phyloP scores from a whole-genome alignment of 2,329 filamentous ascomycete genomes.

The Pestalotiopsis sp. region DNA sequence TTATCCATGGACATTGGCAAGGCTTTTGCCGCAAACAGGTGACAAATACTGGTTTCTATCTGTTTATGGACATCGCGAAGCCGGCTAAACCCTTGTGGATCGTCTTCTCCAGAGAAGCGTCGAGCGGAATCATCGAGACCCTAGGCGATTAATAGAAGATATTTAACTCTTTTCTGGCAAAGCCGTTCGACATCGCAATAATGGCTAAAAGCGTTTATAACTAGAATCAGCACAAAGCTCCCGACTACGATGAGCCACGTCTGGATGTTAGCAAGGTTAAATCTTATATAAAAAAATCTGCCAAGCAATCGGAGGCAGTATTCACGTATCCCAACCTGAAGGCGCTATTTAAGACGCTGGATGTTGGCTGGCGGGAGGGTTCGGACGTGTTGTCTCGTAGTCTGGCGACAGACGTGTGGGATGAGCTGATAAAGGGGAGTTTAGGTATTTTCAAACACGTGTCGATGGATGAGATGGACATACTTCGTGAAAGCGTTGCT shows the following conservation, averaged over 20 bases:
- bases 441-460: no score
- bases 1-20: background rate
- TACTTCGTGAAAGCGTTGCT: no score
- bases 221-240: background rate
- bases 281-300: background rate
- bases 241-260: background rate
- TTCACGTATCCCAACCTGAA: slow-evolving; percentile 1
- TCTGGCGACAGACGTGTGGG: no score
- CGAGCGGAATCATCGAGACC: background rate
- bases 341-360: background rate
- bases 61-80: slow-evolving; percentile 15
- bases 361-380: background rate
- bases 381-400: no score
- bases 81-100: slow-evolving; percentile 14
- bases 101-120: background rate
- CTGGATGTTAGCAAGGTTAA: background rate
- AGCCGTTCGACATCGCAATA: background rate
- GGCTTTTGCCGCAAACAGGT: background rate
- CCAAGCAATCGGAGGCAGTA: no score
- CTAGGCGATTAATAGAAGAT: background rate
- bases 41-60: slow-evolving; percentile 3
- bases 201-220: background rate
- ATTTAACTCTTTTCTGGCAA: background rate
- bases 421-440: no score
- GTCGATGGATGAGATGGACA: no score